Evolutionary conservation across 441 rosid genomes (phyloP), one percentile per base, ranked within the genome.

Genomic region (Hypseocharis bilobata): DNA sequence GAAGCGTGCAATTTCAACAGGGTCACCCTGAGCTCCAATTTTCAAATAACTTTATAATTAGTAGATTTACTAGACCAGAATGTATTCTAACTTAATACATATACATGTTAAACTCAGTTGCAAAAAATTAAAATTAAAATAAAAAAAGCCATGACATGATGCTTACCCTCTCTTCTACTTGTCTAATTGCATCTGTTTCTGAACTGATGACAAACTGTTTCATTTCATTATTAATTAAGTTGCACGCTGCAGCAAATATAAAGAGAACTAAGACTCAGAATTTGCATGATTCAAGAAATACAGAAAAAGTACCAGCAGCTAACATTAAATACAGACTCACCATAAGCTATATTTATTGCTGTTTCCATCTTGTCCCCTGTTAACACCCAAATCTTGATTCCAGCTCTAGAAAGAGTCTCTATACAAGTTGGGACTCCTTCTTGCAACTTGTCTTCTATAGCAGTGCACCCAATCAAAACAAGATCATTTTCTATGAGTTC

Each of bases 381-480:
- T 71, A 95, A 77, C 74, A 95, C 86, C 99, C 99, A 95, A 65
- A 95, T 90, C 85, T 95, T 95, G 72, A 95, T 95, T 73, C 99
- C 99, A 75, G 99, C 99, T 81, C 81, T 87, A 45, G 97, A 80
- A 76, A 95, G 97, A 73, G 97, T 95, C 80, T 95, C 92, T 72
- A 95, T 95, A 80, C 99, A 95, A 79, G 68, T 71, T 54, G 99
- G 99, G 29, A 95, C 99, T 72, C 98, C 99, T 82, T 95, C 99
- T 79, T 95, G 99, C 80, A 95, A 98, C 70, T 95, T 95, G 81
- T 95, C 99, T 86, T 95, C 99, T 77, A 95, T 95, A n/a, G 99
- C 99, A 71, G 99, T 95, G 74, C 83, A 74, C 30, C 99, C 99
- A 71, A 95, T 95, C 81, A 95, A 80, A 74, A 73, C 72, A 68